phyloP scores from a whole-genome alignment of 805 yeast species.

The Ogataea sp. region DNA sequence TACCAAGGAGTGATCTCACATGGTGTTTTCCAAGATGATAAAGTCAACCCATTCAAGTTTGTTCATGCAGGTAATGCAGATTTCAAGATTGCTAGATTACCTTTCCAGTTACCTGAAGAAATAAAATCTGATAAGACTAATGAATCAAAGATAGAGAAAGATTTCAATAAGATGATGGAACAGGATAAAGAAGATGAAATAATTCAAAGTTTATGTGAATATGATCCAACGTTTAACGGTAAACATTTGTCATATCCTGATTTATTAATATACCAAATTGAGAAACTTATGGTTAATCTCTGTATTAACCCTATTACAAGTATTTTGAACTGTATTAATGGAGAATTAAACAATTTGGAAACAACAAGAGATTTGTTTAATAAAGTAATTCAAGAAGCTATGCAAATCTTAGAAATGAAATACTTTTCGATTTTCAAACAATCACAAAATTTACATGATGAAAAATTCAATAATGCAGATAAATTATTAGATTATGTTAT shows the following conservation, averaged over 20 bases:
- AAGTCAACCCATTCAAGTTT: slow-evolving; percentile 30
- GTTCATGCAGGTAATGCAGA: slow-evolving; percentile 70
- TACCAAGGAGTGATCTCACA: slow-evolving; percentile 77
- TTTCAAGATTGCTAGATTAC: slow-evolving; percentile 50
- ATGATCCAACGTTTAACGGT: slow-evolving; percentile 5
- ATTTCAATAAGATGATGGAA: slow-evolving; percentile 4
- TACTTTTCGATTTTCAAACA: background rate
- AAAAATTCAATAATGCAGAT: slow-evolving; percentile 23
- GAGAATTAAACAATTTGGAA: slow-evolving; percentile 47
- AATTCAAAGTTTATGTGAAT: slow-evolving; percentile 15
- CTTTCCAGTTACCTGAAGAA: slow-evolving; percentile 23
- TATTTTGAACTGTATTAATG: slow-evolving; percentile 67
- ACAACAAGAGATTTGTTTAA: slow-evolving; percentile 27
- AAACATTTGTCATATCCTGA: slow-evolving; percentile 27
- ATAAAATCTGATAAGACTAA: too few species aligned
- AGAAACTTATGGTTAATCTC: slow-evolving; percentile 71
- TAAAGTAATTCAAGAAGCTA: slow-evolving; percentile 36
- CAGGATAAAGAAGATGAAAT: slow-evolving; percentile 12
- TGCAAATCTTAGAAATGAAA: slow-evolving; percentile 28
- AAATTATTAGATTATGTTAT: slow-evolving; percentile 23
- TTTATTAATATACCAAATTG: slow-evolving; percentile 50
- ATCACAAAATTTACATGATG: slow-evolving; percentile 20
- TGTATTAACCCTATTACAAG: slow-evolving; percentile 84
- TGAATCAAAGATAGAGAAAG: slow-evolving; percentile 6
- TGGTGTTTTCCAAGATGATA: slow-evolving; percentile 53